Conservation (phyloP, 2,329 filamentous ascomycete species). For the Nemania serpens region DNA sequence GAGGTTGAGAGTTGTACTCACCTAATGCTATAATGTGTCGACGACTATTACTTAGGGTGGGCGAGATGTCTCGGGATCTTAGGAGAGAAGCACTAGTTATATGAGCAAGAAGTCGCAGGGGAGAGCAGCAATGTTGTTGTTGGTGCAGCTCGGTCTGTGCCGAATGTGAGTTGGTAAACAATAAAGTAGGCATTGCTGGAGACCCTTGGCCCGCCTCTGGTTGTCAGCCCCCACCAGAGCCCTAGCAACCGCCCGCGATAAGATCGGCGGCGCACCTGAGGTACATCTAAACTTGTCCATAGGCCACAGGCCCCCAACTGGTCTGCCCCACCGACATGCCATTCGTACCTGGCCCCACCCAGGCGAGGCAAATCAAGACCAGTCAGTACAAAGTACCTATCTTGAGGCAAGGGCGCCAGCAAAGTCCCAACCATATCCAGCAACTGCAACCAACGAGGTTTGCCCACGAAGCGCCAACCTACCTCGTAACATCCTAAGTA, state of each 20-base stretch:
- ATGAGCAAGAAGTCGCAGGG: constrained; percentile 19
- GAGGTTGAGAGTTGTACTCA: constrained; percentile 9
- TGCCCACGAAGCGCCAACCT: too few species aligned
- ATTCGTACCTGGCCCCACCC: not conserved
- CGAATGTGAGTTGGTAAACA: constrained; percentile 35
- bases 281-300: too few species aligned
- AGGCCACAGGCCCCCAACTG: too few species aligned
- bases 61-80: not conserved
- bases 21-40: constrained; percentile 17
- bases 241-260: constrained; percentile 39
- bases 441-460: too few species aligned
- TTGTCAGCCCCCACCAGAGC: constrained; percentile 29
- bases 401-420: too few species aligned
- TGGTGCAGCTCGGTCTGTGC: constrained; percentile 12
- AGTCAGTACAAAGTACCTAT: too few species aligned
- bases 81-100: constrained; percentile 11
- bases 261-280: too few species aligned
- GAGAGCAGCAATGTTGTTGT: constrained; percentile 2
- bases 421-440: too few species aligned
- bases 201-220: too few species aligned
- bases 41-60: constrained; percentile 6
- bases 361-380: too few species aligned
- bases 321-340: not conserved
- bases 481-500: too few species aligned
- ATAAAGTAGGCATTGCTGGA: too few species aligned